Conservation (phyloP, 768 basidiomycete genomes). For the Psilocybe sp. region DNA sequence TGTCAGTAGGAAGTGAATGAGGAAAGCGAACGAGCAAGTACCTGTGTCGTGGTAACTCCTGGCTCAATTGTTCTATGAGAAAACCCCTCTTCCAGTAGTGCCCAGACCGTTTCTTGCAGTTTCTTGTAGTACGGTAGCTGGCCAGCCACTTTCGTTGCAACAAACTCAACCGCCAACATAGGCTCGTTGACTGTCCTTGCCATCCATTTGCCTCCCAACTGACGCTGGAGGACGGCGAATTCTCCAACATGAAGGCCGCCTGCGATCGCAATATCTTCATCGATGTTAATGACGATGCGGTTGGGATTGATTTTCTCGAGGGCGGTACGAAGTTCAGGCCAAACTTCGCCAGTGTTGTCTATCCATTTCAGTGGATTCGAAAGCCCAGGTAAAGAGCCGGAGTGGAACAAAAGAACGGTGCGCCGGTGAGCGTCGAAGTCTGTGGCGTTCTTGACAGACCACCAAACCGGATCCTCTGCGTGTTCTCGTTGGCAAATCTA, state of each 20-base stretch:
- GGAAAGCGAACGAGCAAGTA: conserved; percentile 14
- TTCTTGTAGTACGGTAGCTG: conserved; percentile 43
- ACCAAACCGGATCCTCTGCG: conserved; percentile 53
- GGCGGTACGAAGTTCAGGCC: conserved; percentile 38
- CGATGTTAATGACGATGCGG: conserved; percentile 44
- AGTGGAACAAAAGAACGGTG: conserved; percentile 49
- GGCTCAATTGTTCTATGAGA: conserved; percentile 38
- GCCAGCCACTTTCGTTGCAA: conserved; percentile 36
- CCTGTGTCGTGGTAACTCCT: conserved; percentile 43
- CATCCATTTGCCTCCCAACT: conserved; percentile 42
- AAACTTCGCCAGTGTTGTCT: conserved; percentile 47
- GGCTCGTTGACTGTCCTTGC: conserved; percentile 35
- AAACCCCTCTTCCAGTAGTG: conserved; percentile 52
- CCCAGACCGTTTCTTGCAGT: conserved; percentile 51
- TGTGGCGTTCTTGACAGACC: conserved; percentile 47
- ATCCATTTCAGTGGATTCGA: conserved; percentile 46
- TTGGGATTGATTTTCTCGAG: conserved; percentile 35
- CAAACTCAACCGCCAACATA: conserved; percentile 46
- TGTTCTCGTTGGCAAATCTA: conserved; percentile 49
- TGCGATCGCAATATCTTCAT: conserved; percentile 43
- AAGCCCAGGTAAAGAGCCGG: conserved; percentile 32
- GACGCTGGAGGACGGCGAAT: conserved; percentile 30
- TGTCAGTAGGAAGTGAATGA: not conserved
- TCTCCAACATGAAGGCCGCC: conserved; percentile 52
- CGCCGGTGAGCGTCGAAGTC: conserved; percentile 46